Evolutionary conservation across 208 protist species (phyloP).

Genomic region (Leishmania lainsoni): DNA sequence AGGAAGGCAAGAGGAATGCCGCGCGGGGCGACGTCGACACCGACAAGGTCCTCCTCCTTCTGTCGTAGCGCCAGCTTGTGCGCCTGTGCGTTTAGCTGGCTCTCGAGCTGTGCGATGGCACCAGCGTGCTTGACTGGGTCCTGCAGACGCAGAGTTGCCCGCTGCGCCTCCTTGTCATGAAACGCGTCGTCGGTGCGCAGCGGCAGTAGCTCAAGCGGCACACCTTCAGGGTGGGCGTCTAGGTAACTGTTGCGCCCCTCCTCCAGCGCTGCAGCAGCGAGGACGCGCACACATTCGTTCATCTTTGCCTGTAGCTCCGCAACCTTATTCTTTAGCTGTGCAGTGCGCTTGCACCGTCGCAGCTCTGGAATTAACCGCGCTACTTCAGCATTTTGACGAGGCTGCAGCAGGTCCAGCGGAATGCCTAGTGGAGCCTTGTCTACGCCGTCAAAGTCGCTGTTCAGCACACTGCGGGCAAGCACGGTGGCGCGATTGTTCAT

Average conservation of each 20-base stretch:
- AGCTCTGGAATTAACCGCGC: constrained; percentile 46
- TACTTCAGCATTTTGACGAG: constrained; percentile 52
- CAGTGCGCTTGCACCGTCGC: constrained; percentile 35
- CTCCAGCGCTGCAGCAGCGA: constrained; percentile 53
- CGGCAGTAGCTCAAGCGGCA: constrained; percentile 53
- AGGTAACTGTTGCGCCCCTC: constrained; percentile 62
- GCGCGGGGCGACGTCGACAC: constrained; percentile 49
- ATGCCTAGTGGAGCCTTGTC: constrained; percentile 65
- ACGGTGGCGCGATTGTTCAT: constrained; percentile 57
- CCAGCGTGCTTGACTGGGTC: constrained; percentile 44
- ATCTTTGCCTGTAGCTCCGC: constrained; percentile 46
- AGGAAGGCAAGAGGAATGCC: constrained; percentile 66
- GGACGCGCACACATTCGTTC: constrained; percentile 41
- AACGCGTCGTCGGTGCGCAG: constrained; percentile 59
- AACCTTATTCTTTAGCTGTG: constrained; percentile 36
- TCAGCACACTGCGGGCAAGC: constrained; percentile 49
- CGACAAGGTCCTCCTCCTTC: constrained; percentile 58
- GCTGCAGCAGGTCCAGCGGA: constrained; percentile 59
- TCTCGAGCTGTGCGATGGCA: constrained; percentile 48
- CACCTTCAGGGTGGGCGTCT: constrained; percentile 53
- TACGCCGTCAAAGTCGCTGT: constrained; percentile 59
- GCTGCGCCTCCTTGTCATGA: constrained; percentile 52
- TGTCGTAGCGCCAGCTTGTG: constrained; percentile 66
- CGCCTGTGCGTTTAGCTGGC: constrained; percentile 54
- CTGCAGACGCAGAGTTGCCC: constrained; percentile 49